Evolutionary conservation across 305 asterid genomes (phyloP).

Genomic region (Solanum aculeatissimum): DNA sequence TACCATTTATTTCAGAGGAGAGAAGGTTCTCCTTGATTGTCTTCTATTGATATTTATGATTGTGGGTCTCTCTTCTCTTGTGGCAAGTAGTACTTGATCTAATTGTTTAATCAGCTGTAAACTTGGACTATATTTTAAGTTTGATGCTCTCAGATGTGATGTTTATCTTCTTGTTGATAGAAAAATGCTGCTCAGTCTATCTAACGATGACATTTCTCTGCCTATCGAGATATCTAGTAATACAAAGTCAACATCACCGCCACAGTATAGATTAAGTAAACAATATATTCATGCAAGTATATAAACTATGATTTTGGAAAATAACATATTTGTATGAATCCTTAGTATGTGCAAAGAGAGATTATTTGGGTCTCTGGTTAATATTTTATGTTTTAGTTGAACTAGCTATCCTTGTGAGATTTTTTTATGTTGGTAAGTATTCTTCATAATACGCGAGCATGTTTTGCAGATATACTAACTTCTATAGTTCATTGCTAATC

Average conservation of each 20-base stretch:
- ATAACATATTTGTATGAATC: background rate
- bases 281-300: background rate
- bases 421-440: background rate
- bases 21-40: background rate
- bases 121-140: background rate
- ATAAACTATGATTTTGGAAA: background rate
- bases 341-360: background rate
- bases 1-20: background rate
- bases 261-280: background rate
- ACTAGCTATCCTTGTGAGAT: background rate
- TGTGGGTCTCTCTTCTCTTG: background rate
- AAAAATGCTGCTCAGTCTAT: background rate
- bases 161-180: background rate
- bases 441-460: background rate
- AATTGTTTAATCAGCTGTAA: background rate
- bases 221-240: background rate
- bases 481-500: background rate
- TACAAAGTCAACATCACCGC: background rate
- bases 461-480: background rate
- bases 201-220: background rate
- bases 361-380: background rate
- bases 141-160: background rate
- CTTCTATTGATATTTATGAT: background rate
- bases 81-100: background rate
- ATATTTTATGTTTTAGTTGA: background rate